phyloP scores from a whole-genome alignment of 208 protist species.

The Crithidia brevicula region DNA sequence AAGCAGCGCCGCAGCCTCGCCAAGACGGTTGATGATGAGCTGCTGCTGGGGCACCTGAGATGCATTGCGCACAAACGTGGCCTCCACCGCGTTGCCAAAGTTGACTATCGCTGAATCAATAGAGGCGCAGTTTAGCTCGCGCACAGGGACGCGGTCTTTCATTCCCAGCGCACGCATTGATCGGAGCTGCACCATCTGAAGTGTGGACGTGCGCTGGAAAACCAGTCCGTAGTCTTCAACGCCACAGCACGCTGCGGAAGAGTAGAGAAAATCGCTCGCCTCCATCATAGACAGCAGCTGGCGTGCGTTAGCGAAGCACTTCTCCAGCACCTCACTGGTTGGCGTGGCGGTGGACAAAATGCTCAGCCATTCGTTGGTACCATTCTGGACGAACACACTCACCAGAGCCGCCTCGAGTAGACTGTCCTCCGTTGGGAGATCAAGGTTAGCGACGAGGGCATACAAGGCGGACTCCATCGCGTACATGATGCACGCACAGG shows the following conservation, averaged over 20 bases:
- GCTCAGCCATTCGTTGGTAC: conserved; percentile 58
- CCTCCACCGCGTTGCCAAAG: conserved; percentile 83
- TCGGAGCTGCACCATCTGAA: conserved; percentile 84
- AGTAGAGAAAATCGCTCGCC: conserved; percentile 73
- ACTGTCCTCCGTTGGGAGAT: conserved; percentile 79
- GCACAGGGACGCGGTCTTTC: conserved; percentile 71
- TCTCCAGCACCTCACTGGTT: conserved; percentile 54
- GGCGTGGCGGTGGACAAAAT: conserved; percentile 62
- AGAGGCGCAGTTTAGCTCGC: conserved; percentile 62
- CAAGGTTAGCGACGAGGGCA: conserved; percentile 83
- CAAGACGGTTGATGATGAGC: conserved; percentile 82
- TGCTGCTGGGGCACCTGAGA: conserved; percentile 74
- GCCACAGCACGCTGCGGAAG: conserved; percentile 80
- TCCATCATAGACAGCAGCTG: conserved; percentile 72
- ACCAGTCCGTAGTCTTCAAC: conserved; percentile 84
- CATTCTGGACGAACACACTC: conserved; percentile 68
- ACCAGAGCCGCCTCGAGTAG: conserved; percentile 76
- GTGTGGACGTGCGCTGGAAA: conserved; percentile 84
- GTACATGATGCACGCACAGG: conserved; percentile 76
- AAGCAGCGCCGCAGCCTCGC: conserved; percentile 75
- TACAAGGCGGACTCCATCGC: conserved; percentile 87
- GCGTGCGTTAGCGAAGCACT: conserved; percentile 50
- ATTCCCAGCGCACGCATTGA: conserved; percentile 62
- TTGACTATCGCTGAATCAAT: conserved; percentile 81
- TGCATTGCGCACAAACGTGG: conserved; percentile 77